Evolutionary conservation across 345 rosid genomes (phyloP).

Genomic region (Citrus inodora): DNA sequence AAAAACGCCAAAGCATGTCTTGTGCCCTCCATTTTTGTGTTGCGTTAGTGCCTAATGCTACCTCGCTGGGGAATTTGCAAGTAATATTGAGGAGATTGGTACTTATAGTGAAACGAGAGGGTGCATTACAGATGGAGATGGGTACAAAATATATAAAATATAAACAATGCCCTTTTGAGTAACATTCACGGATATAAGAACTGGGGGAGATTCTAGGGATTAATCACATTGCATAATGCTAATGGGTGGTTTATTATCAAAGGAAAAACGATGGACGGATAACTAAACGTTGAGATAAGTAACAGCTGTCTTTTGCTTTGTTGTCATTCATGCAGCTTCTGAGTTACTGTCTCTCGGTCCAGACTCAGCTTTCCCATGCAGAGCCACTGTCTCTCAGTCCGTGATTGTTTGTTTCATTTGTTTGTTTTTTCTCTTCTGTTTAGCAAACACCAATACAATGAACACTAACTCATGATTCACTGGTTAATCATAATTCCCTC

Average conservation of each 20-base stretch:
- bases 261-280: background rate
- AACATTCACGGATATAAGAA: background rate
- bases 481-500: too few relatives aligned
- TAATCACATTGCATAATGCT: background rate
- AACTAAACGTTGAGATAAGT: background rate
- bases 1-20: background rate
- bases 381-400: background rate
- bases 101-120: background rate
- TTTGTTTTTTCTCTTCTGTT: background rate
- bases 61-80: background rate
- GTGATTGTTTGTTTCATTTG: background rate
- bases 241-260: background rate
- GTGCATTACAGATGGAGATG: background rate
- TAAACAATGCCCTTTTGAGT: background rate
- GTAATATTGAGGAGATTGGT: background rate
- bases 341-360: background rate
- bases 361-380: background rate
- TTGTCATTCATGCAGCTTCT: slow-evolving; percentile 6
- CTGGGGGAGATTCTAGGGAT: background rate
- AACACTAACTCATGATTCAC: too few relatives aligned
- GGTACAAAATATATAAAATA: background rate
- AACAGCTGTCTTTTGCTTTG: background rate
- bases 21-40: slow-evolving; percentile 3
- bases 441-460: too few relatives aligned
- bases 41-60: too few relatives aligned